Evolutionary conservation across 495 filamentous ascomycete species (phyloP).

Genomic region (Tuber magnatum): DNA sequence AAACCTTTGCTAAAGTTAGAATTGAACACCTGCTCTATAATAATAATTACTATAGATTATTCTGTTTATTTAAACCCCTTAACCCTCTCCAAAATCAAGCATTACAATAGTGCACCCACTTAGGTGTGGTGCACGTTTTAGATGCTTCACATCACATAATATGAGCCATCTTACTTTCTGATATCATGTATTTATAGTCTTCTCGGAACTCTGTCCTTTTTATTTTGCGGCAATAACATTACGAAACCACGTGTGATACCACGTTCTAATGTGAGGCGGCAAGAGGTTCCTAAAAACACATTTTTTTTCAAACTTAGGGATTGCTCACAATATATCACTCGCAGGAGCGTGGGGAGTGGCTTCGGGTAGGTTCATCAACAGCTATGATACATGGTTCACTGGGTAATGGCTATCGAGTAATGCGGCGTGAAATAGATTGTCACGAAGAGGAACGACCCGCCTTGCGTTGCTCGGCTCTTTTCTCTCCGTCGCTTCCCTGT

Average conservation of each 20-base stretch:
- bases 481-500: not conserved
- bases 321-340: not conserved
- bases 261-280: not conserved
- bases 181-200: not conserved
- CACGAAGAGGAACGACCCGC: not conserved
- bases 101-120: too few species aligned
- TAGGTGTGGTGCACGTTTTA: too few species aligned
- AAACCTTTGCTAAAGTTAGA: too few species aligned
- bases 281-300: not conserved
- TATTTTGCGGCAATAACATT: not conserved
- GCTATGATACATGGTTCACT: not conserved
- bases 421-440: not conserved
- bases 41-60: too few species aligned
- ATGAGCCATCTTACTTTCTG: not conserved
- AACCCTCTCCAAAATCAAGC: too few species aligned
- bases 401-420: not conserved
- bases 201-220: not conserved
- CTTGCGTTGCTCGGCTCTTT: not conserved
- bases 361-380: not conserved
- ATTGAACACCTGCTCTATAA: too few species aligned
- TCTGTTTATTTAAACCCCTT: too few species aligned
- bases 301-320: not conserved
- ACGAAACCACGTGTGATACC: not conserved
- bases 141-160: too few species aligned
- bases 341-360: not conserved